A percentile compares a stretch with the other conserved stretches of the same genome.
These are phyloP conservation scores for Globisporangium cederbergense DNA, from an alignment of 352 stramenopile species.

Conservation along the genomic window DNA sequence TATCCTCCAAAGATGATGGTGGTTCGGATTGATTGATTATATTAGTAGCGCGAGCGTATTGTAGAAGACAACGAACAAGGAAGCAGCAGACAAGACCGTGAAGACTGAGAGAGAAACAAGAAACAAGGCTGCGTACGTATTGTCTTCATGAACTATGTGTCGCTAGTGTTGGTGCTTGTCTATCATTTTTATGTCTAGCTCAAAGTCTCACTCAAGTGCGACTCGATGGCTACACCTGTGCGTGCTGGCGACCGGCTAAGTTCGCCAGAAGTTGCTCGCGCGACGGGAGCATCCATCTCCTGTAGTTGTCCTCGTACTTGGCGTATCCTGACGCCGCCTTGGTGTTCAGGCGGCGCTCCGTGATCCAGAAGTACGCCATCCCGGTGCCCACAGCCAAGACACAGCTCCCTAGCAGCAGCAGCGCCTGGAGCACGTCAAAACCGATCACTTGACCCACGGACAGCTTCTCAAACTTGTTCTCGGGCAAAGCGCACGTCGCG, in stretches of 20 bases:
- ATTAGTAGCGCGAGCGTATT: constrained; percentile 15
- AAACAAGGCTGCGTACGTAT: constrained; percentile 3
- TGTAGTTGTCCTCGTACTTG: constrained; percentile 56
- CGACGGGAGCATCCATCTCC: constrained; percentile 60
- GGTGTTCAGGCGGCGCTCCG: constrained; percentile 43
- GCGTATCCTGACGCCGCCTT: constrained; percentile 34
- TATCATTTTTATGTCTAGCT: constrained; percentile 12
- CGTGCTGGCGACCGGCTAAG: constrained; percentile 17
- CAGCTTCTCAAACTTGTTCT: constrained; percentile 37
- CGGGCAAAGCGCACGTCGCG: constrained; percentile 32
- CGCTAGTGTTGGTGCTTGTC: constrained; percentile 1
- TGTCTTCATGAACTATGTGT: background rate
- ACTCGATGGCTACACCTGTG: constrained; percentile 14
- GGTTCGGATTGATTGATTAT: constrained; percentile 14
- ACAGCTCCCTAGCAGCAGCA: constrained; percentile 39
- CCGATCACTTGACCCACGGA: constrained; percentile 30
- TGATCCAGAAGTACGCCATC: constrained; percentile 36
- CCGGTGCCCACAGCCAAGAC: constrained; percentile 35
- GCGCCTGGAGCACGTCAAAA: constrained; percentile 33
- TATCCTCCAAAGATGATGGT: background rate
- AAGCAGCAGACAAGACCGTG: constrained; percentile 6
- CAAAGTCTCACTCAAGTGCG: too few species aligned
- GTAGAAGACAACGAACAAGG: constrained; percentile 8
- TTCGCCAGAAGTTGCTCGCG: constrained; percentile 55
- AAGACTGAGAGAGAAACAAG: constrained; percentile 2